phyloP scores from a whole-genome alignment of 2,329 filamentous ascomycete species.

The Sphaerulina populicola region DNA sequence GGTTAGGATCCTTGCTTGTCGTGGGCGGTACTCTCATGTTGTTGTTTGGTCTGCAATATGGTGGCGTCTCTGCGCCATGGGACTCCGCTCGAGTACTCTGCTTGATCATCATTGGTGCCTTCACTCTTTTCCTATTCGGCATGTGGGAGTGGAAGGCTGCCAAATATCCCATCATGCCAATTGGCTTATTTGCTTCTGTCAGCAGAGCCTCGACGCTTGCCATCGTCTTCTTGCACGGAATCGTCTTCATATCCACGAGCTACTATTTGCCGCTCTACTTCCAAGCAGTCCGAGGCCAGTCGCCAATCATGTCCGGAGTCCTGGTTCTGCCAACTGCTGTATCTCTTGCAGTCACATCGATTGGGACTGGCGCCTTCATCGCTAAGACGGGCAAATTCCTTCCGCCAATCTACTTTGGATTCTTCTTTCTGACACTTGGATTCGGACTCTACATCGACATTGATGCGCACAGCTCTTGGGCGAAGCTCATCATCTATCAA shows the following conservation, averaged over 20 bases:
- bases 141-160: conserved; percentile 66
- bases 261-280: conserved; percentile 85
- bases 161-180: conserved; percentile 68
- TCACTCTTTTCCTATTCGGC: conserved; percentile 55
- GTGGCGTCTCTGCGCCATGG: conserved; percentile 70
- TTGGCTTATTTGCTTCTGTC: conserved; percentile 57
- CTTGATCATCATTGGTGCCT: conserved; percentile 63
- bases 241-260: conserved; percentile 64
- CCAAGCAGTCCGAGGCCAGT: conserved; percentile 62
- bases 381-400: conserved; percentile 41
- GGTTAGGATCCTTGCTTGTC: conserved; percentile 57
- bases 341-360: conserved; percentile 29
- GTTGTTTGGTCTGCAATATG: conserved; percentile 76
- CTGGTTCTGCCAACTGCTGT: conserved; percentile 38
- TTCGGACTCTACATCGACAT: conserved; percentile 36
- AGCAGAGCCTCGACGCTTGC: conserved; percentile 59
- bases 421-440: conserved; percentile 34
- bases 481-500: conserved; percentile 45
- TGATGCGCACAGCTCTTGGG: conserved; percentile 29
- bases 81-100: conserved; percentile 65
- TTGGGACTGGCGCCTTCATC: conserved; percentile 36
- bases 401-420: conserved; percentile 45
- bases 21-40: conserved; percentile 77
- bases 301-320: conserved; percentile 63
- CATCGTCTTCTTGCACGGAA: conserved; percentile 64